Evolutionary conservation across 306 rosid species (phyloP).

Genomic region (Pueraria montana): DNA sequence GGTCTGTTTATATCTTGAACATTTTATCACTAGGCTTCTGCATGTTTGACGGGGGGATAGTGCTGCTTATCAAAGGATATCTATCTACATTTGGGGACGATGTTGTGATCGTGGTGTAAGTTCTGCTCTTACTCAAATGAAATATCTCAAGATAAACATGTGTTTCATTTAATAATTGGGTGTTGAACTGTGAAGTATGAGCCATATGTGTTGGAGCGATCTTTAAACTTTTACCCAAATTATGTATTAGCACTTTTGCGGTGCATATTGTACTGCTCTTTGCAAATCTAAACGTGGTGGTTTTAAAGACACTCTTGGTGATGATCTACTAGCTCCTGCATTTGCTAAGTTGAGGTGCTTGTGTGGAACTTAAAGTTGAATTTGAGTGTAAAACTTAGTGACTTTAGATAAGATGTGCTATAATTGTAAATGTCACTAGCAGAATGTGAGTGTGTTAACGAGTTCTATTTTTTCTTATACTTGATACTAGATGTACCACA

Average conservation of each 20-base stretch:
- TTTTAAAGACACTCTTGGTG: constrained; percentile 86
- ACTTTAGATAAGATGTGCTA: too few species aligned
- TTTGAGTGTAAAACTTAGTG: too few species aligned
- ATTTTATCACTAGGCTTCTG: constrained; percentile 68
- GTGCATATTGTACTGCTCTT: constrained; percentile 82
- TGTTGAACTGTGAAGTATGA: not conserved
- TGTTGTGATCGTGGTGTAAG: constrained; percentile 95
- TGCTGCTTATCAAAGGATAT: constrained; percentile 81
- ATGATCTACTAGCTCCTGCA: constrained; percentile 93
- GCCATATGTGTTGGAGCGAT: not conserved
- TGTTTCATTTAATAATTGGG: not conserved
- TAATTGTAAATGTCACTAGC: too few species aligned
- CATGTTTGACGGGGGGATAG: constrained; percentile 86
- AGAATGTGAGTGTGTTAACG: too few species aligned
- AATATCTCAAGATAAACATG: not conserved
- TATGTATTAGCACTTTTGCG: constrained; percentile 37
- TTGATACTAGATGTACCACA: too few species aligned
- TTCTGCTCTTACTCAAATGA: constrained; percentile 36
- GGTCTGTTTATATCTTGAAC: constrained; percentile 31
- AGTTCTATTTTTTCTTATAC: too few species aligned
- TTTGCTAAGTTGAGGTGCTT: too few species aligned
- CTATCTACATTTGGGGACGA: constrained; percentile 77
- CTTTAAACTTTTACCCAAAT: not conserved
- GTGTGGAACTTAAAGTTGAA: too few species aligned
- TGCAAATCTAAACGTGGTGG: constrained; percentile 95